Base-by-base conservation (phyloP, 306 rosid species). In the Pterocarpus macrocarpus region DNA sequence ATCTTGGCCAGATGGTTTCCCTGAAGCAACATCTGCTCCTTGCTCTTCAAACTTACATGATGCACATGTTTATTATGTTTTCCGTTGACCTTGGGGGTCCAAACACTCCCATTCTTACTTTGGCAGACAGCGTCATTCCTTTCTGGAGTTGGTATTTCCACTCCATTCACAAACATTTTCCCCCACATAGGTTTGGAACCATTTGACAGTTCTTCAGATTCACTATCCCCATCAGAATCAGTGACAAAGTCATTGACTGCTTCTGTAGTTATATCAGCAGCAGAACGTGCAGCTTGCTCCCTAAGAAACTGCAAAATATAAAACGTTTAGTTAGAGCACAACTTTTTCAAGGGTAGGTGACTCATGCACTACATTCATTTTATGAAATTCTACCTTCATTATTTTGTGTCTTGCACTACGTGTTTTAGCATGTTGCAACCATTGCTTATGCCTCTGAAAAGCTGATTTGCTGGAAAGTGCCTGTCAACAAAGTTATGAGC, bases 331-430 rank as follows among this genome's bases (percentile, higher is more conserved):
- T 45, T 41, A 72, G 65, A 84, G 38, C 47, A 52, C 64, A 75
- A 69, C 2, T 8, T 64, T 80, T 64, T 30, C 55, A 41, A 52
- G 57, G 50, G 47, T 53, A 63, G 35, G 70, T 15, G 13, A 74
- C 38, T 75, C 66, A 64, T 43, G 75, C 85, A 66, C 72, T 13
- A 76, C 64, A 58, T 17, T 82, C 78, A 28, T 52, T 71, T 50
- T 8, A 64, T 65, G 67, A 83, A 81, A 75, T 53, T 88, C 63
- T 90, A 96, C 99, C 85, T 96, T 96, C 91, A 96, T 93, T 82
- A 96, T 96, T 87, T 96, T 96, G 88, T 96, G 99, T 69, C 98
- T 92, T 30, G 98, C 99, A 80, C 98, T 96, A 28, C 99, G 97
- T 30, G 98, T 96, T 92, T 92, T 96, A 83, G 98, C 98, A 92